These are phyloP conservation scores for Aspergillus quadricinctus DNA, from an alignment of 2,329 filamentous ascomycete genomes.

Conservation along the genomic window DNA sequence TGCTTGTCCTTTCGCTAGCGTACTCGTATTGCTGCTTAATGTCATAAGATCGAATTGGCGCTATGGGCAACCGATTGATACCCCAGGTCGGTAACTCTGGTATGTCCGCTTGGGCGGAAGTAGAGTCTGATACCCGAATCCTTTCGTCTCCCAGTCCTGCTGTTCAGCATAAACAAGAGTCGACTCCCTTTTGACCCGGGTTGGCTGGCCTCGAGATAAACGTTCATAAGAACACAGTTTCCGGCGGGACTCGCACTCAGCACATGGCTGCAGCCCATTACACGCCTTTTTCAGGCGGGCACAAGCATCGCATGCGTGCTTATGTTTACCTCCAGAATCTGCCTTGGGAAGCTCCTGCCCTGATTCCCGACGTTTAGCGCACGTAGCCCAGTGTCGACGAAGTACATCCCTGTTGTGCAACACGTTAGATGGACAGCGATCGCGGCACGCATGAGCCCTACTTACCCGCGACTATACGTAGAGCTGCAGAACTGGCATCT, in stretches of 20 bases:
- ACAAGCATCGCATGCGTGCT: background rate
- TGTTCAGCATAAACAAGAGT: background rate
- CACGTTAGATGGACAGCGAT: background rate
- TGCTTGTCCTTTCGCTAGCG: background rate
- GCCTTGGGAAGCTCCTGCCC: background rate
- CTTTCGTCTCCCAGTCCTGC: background rate
- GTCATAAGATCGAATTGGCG: too few relatives aligned
- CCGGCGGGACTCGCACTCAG: background rate
- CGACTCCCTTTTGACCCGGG: background rate
- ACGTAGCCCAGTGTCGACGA: background rate
- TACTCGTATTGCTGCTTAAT: background rate
- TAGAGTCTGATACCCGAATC: background rate
- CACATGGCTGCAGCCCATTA: background rate
- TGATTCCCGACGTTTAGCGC: background rate
- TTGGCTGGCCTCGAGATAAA: background rate
- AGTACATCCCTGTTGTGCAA: background rate
- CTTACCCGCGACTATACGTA: background rate
- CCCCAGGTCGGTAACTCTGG: background rate
- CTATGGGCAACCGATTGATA: background rate
- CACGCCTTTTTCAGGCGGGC: background rate
- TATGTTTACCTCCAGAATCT: background rate
- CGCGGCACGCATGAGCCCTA: background rate
- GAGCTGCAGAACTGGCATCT: background rate
- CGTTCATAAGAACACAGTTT: background rate
- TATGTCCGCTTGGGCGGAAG: background rate